Evolutionary conservation across 306 rosid species (phyloP).

Genomic region (Vigna unguiculata): DNA sequence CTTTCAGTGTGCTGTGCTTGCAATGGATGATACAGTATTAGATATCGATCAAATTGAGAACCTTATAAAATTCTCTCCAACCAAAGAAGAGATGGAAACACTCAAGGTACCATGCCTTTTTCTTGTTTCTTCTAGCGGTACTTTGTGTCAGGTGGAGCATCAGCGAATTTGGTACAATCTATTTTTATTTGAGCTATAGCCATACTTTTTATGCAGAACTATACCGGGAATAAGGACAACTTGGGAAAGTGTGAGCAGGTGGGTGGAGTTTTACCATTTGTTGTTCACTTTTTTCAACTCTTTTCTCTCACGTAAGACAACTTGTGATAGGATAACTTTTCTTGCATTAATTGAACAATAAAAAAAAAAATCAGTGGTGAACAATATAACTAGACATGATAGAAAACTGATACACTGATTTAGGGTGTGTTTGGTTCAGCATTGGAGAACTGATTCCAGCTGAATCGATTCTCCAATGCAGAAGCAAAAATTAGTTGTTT

Average conservation of each 20-base stretch:
- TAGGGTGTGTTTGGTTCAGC: no score
- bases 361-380: not conserved
- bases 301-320: conserved; percentile 10
- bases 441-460: no score
- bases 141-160: conserved; percentile 19
- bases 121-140: conserved; percentile 21
- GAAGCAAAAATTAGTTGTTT: no score
- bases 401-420: no score
- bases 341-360: conserved; percentile 16
- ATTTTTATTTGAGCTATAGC: conserved; percentile 41
- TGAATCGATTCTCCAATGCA: no score
- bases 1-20: conserved; percentile 75
- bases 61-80: conserved; percentile 94
- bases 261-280: conserved; percentile 35
- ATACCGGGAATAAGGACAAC: conserved; percentile 80
- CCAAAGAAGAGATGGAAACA: conserved; percentile 92
- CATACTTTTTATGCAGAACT: conserved; percentile 64
- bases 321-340: conserved; percentile 26
- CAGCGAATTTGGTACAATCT: conserved; percentile 36
- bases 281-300: not conserved
- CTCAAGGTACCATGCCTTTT: conserved; percentile 68
- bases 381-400: conserved; percentile 1
- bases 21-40: conserved; percentile 82
- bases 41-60: conserved; percentile 92
- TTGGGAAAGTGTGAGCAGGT: conserved; percentile 97